These are phyloP conservation scores for Trichoderma koningii DNA, from an alignment of 2,329 filamentous ascomycete species.

Conservation along the genomic window DNA sequence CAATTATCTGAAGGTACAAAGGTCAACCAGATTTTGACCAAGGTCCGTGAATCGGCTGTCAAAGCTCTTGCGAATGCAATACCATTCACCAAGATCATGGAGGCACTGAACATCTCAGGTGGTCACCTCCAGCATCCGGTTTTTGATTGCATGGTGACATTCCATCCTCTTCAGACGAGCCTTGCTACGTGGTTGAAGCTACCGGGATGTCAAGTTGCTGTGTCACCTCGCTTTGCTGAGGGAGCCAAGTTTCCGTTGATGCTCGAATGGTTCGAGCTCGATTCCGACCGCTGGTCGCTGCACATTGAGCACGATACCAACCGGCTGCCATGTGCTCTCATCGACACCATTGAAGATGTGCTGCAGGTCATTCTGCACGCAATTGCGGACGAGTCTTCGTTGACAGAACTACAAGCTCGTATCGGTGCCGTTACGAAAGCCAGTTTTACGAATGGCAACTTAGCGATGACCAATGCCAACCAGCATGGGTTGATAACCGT, in stretches of 20 bases:
- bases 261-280: constrained; percentile 26
- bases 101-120: constrained; percentile 1
- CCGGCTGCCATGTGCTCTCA: background rate
- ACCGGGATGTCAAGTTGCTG: background rate
- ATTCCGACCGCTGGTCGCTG: constrained; percentile 9
- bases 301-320: constrained; percentile 25
- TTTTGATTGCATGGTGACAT: constrained; percentile 26
- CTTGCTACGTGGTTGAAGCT: constrained; percentile 24
- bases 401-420: background rate
- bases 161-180: constrained; percentile 12
- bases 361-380: background rate
- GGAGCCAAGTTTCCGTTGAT: constrained; percentile 26
- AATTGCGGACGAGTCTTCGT: background rate
- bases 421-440: background rate
- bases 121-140: constrained; percentile 19
- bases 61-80: constrained; percentile 13
- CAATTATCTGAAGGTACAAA: background rate
- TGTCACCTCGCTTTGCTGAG: constrained; percentile 17
- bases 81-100: constrained; percentile 15
- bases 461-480: background rate
- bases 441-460: background rate
- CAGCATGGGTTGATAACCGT: background rate
- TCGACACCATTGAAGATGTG: constrained; percentile 7
- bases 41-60: constrained; percentile 5
- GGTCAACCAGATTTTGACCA: background rate